A percentile compares a stretch with the other conserved stretches of the same genome.
Evolutionary conservation across 257 asterid species (phyloP).

Genomic region (Craterostigma plantagineum): DNA sequence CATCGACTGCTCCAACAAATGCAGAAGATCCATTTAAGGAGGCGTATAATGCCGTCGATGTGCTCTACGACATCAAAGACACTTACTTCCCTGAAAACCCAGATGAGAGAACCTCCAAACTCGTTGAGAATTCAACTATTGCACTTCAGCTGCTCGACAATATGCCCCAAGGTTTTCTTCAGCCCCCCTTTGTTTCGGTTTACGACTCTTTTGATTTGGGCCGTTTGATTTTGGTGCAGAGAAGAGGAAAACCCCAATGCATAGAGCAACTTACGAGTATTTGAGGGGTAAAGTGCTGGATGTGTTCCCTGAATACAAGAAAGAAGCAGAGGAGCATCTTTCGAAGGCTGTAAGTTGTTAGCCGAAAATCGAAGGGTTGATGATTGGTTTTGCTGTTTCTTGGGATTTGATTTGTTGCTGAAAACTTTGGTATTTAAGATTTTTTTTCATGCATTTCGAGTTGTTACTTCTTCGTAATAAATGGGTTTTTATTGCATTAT

Average conservation of each 20-base stretch:
- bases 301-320: slow-evolving; percentile 59
- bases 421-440: too few relatives aligned
- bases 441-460: too few relatives aligned
- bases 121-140: slow-evolving; percentile 23
- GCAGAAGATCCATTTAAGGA: slow-evolving; percentile 34
- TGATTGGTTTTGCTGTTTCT: slow-evolving; percentile 1
- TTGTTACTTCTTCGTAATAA: too few relatives aligned
- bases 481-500: neutral
- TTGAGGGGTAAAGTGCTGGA: slow-evolving; percentile 72
- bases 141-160: slow-evolving; percentile 42
- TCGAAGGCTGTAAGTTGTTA: slow-evolving; percentile 64
- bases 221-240: slow-evolving; percentile 27
- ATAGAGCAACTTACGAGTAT: slow-evolving; percentile 67
- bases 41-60: slow-evolving; percentile 36
- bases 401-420: slow-evolving; percentile 2
- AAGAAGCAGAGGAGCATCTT: slow-evolving; percentile 93
- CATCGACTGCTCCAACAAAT: neutral
- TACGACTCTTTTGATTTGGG: slow-evolving; percentile 1
- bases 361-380: neutral
- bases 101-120: slow-evolving; percentile 34
- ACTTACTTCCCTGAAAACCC: slow-evolving; percentile 40
- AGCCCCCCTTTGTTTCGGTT: neutral
- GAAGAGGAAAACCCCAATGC: slow-evolving; percentile 44
- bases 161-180: slow-evolving; percentile 39
- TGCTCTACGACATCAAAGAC: slow-evolving; percentile 42